Base-by-base conservation (phyloP, 768 basidiomycete genomes). In the Tricholoma flavovirens region DNA sequence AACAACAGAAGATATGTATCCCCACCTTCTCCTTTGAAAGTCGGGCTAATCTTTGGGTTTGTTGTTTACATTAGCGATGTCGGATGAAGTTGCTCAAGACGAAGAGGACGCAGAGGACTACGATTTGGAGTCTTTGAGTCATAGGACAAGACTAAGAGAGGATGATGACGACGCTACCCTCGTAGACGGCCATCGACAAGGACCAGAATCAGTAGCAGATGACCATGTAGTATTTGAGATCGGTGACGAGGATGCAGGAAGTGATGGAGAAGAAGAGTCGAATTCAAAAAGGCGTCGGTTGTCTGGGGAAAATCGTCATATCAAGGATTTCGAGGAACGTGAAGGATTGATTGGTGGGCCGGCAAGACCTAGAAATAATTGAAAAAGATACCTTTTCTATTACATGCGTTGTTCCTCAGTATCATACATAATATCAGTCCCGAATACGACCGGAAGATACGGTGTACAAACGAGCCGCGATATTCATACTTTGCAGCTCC, bases 401-500 rank as follows among this genome's bases (percentile, higher is more conserved):
- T 61, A 65, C 57, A 62, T 59, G 60, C 52, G 56, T 53, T 56
- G 56, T 59, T 53, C 22, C 32, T 62, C 57, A 60, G 57, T 62
- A 56, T 64, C 57, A 63, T 62, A 60, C 56, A 64, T 45, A 51
- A 53, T 58, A 62, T 72, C 70, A 80, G 69, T 92, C 90, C 64
- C 90, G 76, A 61, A 91, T 90, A 58, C 91, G 87, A 58, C 90
- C 91, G 32, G 91, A 88, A 32, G 91, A 93, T 32, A 88, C 86
- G 7, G 90, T 88, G 70, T 92, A 93, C 53, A 92, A 72, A 49
- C 93, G 85, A 54, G 90, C 86, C 54, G 92, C 92, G 60, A 94
- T 92, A 70, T 93, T 94, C 93, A 95, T 95, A 59, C 90, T 90
- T 79, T 95, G 92, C 67, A 96, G 72, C 78, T 97, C 93, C 87